These are phyloP conservation scores for Huntiella savannae DNA, from an alignment of 2,329 filamentous ascomycete species.

Conservation along the genomic window DNA sequence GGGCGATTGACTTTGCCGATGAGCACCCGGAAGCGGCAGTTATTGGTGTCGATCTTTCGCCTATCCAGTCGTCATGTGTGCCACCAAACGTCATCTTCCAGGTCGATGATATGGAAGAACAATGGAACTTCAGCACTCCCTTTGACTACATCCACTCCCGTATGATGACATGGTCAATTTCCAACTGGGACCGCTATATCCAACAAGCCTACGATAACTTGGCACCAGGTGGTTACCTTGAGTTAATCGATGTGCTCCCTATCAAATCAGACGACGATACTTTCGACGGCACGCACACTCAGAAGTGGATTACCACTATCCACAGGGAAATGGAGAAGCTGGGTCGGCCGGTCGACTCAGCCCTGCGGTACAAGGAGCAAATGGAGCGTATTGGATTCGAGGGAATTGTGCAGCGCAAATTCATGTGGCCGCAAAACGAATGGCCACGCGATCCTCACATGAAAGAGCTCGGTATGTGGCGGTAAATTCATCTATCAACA, in stretches of 20 bases:
- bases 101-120: slow-evolving; percentile 23
- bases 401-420: slow-evolving; percentile 28
- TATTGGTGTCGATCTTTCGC: slow-evolving; percentile 24
- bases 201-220: slow-evolving; percentile 20
- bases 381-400: slow-evolving; percentile 33
- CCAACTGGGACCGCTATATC: slow-evolving; percentile 19
- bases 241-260: slow-evolving; percentile 17
- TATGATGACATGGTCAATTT: slow-evolving; percentile 17
- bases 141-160: slow-evolving; percentile 25
- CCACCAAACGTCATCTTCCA: slow-evolving; percentile 31
- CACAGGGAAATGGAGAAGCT: slow-evolving; percentile 17
- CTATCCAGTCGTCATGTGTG: slow-evolving; percentile 24
- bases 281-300: slow-evolving; percentile 15
- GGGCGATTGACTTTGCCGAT: slow-evolving; percentile 19
- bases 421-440: slow-evolving; percentile 29
- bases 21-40: slow-evolving; percentile 17
- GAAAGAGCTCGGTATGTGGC: slow-evolving; percentile 28
- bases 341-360: slow-evolving; percentile 17
- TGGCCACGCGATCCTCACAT: slow-evolving; percentile 32
- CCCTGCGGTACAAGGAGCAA: slow-evolving; percentile 18
- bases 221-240: slow-evolving; percentile 19
- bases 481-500: slow-evolving; percentile 11
- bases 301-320: slow-evolving; percentile 17
- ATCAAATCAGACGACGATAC: slow-evolving; percentile 19
- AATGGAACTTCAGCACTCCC: slow-evolving; percentile 21